Conservation (phyloP, 2,329 filamentous ascomycete species). For the Ophiostoma perfectum region DNA sequence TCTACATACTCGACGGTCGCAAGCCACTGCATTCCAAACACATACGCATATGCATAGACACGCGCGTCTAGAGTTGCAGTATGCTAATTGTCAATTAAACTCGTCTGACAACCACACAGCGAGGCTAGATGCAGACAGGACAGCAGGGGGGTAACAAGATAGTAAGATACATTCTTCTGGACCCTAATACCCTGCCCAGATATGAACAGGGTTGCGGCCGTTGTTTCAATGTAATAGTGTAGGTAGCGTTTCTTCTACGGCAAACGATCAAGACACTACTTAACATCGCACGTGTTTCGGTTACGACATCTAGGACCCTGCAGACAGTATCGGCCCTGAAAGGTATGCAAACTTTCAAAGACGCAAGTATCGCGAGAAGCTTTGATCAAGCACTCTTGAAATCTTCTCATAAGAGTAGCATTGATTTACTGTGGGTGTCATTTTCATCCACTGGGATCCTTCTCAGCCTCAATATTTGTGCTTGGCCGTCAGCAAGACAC, state of each 20-base stretch:
- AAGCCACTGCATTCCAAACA: background rate
- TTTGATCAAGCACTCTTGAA: too few species aligned
- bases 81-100: background rate
- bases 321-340: background rate
- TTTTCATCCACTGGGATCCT: background rate
- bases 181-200: background rate
- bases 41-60: background rate
- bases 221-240: background rate
- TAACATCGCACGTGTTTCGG: background rate
- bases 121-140: background rate
- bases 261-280: background rate
- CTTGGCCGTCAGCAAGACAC: too few species aligned
- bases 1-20: background rate
- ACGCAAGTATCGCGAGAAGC: too few species aligned
- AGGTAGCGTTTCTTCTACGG: background rate
- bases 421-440: too few species aligned
- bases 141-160: too few species aligned
- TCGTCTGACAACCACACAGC: background rate
- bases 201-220: background rate
- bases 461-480: background rate
- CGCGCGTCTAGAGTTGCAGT: background rate
- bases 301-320: background rate
- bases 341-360: too few species aligned
- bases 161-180: background rate
- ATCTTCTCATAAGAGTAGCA: too few species aligned